These are phyloP conservation scores for Pascua sp. DNA, from an alignment of 1,284 basidiomycete genomes.

Conservation along the genomic window DNA sequence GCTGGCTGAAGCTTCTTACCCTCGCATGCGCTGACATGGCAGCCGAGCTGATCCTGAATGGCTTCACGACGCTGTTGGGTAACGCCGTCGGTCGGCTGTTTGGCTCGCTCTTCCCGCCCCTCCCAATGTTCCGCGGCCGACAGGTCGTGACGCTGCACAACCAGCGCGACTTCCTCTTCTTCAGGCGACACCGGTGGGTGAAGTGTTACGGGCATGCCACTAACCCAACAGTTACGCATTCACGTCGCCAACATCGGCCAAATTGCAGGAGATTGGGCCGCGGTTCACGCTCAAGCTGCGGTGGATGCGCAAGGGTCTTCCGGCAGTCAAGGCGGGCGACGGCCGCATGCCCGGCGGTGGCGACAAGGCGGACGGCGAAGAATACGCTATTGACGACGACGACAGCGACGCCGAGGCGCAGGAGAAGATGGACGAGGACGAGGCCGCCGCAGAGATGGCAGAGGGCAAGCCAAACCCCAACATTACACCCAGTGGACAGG, in stretches of 20 bases:
- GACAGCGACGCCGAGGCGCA: constrained; percentile 28
- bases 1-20: not conserved
- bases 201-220: constrained; percentile 1
- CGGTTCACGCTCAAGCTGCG: constrained; percentile 92
- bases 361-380: constrained; percentile 57
- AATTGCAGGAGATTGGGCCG: constrained; percentile 95
- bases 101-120: constrained; percentile 89
- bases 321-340: constrained; percentile 59
- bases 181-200: constrained; percentile 78
- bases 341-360: constrained; percentile 49
- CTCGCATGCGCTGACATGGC: not conserved
- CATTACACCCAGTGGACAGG: constrained; percentile 25
- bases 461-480: constrained; percentile 9
- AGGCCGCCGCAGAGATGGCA: constrained; percentile 40
- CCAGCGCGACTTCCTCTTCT: constrained; percentile 97
- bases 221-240: constrained; percentile 72
- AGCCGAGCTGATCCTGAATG: constrained; percentile 90
- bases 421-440: constrained; percentile 44
- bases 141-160: constrained; percentile 98
- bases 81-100: constrained; percentile 90
- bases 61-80: constrained; percentile 90
- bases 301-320: constrained; percentile 83
- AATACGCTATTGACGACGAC: constrained; percentile 31
- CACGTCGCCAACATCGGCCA: constrained; percentile 82
- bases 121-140: constrained; percentile 92